Evolutionary conservation across 345 rosid species (phyloP), one percentile per base, ranked within the genome.

Genomic region (Reutealis trisperma): DNA sequence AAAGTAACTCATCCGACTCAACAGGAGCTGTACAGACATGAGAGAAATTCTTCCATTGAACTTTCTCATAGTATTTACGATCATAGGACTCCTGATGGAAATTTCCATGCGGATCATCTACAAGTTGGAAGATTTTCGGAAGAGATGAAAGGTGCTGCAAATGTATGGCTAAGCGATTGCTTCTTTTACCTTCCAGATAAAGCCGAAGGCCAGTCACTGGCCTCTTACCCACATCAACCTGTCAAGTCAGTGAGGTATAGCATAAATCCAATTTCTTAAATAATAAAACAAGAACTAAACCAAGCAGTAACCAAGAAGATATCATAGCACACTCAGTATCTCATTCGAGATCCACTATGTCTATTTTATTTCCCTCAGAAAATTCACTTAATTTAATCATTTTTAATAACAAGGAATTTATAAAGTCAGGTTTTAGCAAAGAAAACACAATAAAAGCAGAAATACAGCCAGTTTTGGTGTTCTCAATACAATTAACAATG

Each of bases 171-270:
- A 96, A 69, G 65, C 90, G 88, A 71, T 93, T 94, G 81, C 94
- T 92, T 77, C 93, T 88, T 88, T 90, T 86, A 68, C 99, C 99
- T 72, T 96, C 98, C 71, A 96, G 89, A 86, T 92, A 93, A 55
- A 96, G 99, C 72, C 99, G 87, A 78, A 96, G 87, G 68, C 99
- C 99, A 58, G 98, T 96, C 67, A 96, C 88, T 5, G 98, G 99
- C 77, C 98, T 88, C 85, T 90, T 90, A 67, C 98, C 97, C 63
- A 95, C 99, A 79, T 93, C 97, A 80, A 96, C 97, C 99, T 93
- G 86, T 74, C 70, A 73, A 37, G 41, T 37, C 0, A 5, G 41
- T 37, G 5, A 4, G 6, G 41, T 5, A 37, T 37, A 37, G 6
- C 37, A 37, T 37, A 37, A 37, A 27, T 27, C 30, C 30, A 27